Conservation (phyloP, 2,329 filamentous ascomycete species). For the Lecanosticta acicola region DNA sequence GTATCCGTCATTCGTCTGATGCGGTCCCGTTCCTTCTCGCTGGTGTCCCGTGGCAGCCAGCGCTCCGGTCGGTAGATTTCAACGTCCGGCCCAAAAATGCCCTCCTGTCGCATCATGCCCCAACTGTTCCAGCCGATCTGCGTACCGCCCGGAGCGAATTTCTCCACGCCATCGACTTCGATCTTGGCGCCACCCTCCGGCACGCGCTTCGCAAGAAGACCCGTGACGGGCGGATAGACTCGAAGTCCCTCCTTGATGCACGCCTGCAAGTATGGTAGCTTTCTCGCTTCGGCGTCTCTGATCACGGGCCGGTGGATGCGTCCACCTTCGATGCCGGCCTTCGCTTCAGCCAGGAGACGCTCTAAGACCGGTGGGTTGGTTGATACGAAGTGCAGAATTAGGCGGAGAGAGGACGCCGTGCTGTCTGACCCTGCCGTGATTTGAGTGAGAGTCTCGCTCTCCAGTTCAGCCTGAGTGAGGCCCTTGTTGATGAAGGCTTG, state of each 20-base stretch:
- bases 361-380: constrained; percentile 45
- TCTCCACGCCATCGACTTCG: constrained; percentile 33
- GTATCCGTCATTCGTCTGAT: constrained; percentile 34
- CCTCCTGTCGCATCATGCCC: constrained; percentile 34
- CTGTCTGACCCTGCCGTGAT: constrained; percentile 55
- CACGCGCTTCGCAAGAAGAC: constrained; percentile 34
- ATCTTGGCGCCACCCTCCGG: constrained; percentile 32
- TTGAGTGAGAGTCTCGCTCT: constrained; percentile 42
- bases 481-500: constrained; percentile 47
- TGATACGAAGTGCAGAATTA: constrained; percentile 49
- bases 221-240: constrained; percentile 41
- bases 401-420: constrained; percentile 51
- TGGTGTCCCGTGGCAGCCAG: constrained; percentile 30
- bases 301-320: constrained; percentile 43
- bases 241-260: constrained; percentile 46
- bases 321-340: constrained; percentile 35
- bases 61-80: constrained; percentile 37
- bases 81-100: constrained; percentile 35
- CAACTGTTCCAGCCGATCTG: constrained; percentile 38
- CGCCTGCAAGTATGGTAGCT: constrained; percentile 42
- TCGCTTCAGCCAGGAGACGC: constrained; percentile 45
- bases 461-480: constrained; percentile 39
- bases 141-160: constrained; percentile 34
- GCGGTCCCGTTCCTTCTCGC: constrained; percentile 26
- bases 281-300: constrained; percentile 41